Evolutionary conservation across 1,284 basidiomycete species (phyloP), one percentile per base, ranked within the genome.

Genomic region (Malassezia japonica): DNA sequence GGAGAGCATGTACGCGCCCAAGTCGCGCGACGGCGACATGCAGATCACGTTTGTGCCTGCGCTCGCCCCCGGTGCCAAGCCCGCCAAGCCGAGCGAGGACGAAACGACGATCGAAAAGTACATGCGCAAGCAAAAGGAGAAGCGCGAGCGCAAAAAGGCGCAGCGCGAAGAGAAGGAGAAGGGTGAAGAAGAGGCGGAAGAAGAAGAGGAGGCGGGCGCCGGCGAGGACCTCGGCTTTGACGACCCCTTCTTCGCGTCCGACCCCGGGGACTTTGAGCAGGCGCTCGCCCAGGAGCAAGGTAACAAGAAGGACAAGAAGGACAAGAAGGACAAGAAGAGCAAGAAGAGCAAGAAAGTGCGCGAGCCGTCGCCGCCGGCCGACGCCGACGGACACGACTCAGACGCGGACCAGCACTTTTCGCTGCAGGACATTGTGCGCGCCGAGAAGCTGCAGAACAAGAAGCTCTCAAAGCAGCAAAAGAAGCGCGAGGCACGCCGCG

Each of bases 341-440:
- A 31, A 47, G 23, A 52, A 51, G 46, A 16, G 9, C 4, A 20
- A 20, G 6, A 21, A 38, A 16, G 12, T 16, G 36, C 50, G 45
- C 36, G 20, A 50, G 24, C 25, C 37, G n/a, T 13, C 18, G 32
- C n/a, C 34, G 32, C 27, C 36, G 8, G 34, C 29, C 13, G 39
- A 44, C 20, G 49, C 57, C 28, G 55, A 45, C 4, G 66, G 57
- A 23, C 44, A 34, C 21, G 62, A 60, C 35, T 54, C 57, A 35
- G 62, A 51, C 16, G 60, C 61, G 42, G 67, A 69, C 34, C 62
- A 81, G 6, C 90, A 98, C 74, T 98, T 98, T 74, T 82, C 88
- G 66, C 84, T 96, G 80, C 86, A 87, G 67, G 83, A 89, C 31
- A 82, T 95, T 29, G 74, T 96, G 46, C 86, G 86, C 67, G 82